Conservation (phyloP, 2,329 filamentous ascomycete genomes). For the Cadophora sp. region DNA sequence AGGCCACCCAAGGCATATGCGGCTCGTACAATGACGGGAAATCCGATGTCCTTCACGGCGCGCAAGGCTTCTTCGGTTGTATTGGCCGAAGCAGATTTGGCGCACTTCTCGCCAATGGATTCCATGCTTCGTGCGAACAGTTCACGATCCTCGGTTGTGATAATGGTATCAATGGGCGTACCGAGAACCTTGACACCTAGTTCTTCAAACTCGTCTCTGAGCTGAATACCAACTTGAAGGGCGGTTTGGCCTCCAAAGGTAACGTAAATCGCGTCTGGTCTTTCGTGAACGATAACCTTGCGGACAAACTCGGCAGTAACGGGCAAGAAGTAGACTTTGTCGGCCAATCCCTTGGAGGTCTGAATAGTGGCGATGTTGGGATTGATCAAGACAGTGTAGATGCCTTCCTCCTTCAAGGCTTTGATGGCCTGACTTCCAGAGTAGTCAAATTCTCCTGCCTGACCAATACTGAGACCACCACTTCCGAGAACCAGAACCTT, state of each 20-base stretch:
- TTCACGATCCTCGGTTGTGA: constrained; percentile 97
- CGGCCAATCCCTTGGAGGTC: constrained; percentile 95
- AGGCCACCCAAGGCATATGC: constrained; percentile 95
- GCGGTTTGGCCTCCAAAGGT: constrained; percentile 98
- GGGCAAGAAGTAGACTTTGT: constrained; percentile 98
- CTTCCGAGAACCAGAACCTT: constrained; percentile 95
- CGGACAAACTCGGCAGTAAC: constrained; percentile 97
- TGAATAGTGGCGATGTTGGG: constrained; percentile 99
- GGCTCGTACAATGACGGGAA: constrained; percentile 95
- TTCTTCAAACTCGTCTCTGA: constrained; percentile 94
- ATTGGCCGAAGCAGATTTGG: constrained; percentile 93
- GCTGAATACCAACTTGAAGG: constrained; percentile 93
- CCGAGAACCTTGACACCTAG: constrained; percentile 94
- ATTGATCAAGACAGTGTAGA: constrained; percentile 98
- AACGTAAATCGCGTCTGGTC: constrained; percentile 94
- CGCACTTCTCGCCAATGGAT: constrained; percentile 96
- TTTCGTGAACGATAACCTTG: constrained; percentile 95
- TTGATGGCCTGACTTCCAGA: constrained; percentile 99
- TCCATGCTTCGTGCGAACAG: constrained; percentile 98
- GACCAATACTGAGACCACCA: constrained; percentile 95
- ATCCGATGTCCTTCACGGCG: constrained; percentile 91
- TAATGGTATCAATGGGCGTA: constrained; percentile 97
- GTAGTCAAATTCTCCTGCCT: constrained; percentile 98
- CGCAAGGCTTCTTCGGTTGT: constrained; percentile 86
- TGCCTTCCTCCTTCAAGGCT: constrained; percentile 95